Evolutionary conservation across 2,329 filamentous ascomycete genomes (phyloP), one percentile per base, ranked within the genome.

Genomic region (Aspergillus phoenicis): DNA sequence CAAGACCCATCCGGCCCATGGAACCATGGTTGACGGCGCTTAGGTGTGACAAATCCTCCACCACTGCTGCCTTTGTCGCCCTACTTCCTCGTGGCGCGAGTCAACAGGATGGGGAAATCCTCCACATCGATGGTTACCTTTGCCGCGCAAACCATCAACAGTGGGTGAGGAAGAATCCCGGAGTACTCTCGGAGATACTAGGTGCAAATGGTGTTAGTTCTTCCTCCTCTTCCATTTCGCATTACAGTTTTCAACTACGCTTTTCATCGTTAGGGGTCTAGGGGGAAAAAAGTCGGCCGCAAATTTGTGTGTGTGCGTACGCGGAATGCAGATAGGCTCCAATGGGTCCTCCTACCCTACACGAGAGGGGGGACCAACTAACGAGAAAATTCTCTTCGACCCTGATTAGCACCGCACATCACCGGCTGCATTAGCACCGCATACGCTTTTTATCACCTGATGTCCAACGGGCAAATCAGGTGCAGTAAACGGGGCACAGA

Each of bases 361-460:
- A 45, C 33, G 33, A 36, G 33, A 36, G 33, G 17, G 41, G 17
- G 26, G 8, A 33, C 26, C 26, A 49, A 49, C 45, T 49, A 28
- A 49, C 22, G 20, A 48, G 20, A 26, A 36, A 48, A 49, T 49
- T 51, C 26, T 28, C 45, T 24, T 30, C 47, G 41, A 51, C 22
- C 45, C 41, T 63, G 61, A 63, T 63, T 61, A 58, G 55, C 59
- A 61, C 36, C 15, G 61, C 53, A 48, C 56, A 55, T 58, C 58
- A 36, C 43, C 36, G 51, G 58, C 43, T 65, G 63, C 63, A 63
- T 65, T 65, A 65, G 58, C 57, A 63, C 61, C 63, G 63, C 63
- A 65, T 60, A 63, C 55, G 55, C 33, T 24, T 61, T 53, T 58
- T 43, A 58, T 65, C 63, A 65, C 57, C 63, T 65, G 63, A 65